Evolutionary conservation across 2,329 filamentous ascomycete genomes (phyloP).

Genomic region (Alternaria sp.): DNA sequence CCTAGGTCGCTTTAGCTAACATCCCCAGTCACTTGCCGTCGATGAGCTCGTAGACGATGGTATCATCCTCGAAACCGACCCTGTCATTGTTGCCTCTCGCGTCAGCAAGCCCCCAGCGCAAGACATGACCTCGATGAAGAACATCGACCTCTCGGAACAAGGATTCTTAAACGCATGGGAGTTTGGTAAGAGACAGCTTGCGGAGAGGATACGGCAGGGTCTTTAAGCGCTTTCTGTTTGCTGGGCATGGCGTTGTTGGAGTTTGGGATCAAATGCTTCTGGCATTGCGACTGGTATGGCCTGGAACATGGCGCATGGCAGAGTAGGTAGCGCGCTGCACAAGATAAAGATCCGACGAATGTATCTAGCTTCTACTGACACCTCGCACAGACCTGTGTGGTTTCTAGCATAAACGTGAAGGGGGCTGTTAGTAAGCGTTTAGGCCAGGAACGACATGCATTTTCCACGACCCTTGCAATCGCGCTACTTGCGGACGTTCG

Average conservation of each 20-base stretch:
- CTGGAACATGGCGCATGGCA: conserved; percentile 18
- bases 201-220: conserved; percentile 88
- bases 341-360: conserved; percentile 13
- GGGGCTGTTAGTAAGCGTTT: conserved; percentile 21
- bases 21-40: conserved; percentile 86
- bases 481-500: conserved; percentile 36
- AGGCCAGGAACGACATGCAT: conserved; percentile 21
- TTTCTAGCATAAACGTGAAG: neutral
- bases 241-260: conserved; percentile 45
- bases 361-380: conserved; percentile 19
- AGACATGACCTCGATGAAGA: conserved; percentile 86
- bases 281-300: conserved; percentile 30
- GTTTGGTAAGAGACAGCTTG: conserved; percentile 89
- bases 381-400: conserved; percentile 1
- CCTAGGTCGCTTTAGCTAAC: conserved; percentile 63
- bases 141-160: conserved; percentile 94
- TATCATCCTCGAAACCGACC: conserved; percentile 96
- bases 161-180: conserved; percentile 93
- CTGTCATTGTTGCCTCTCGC: conserved; percentile 88
- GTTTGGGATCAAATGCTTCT: conserved; percentile 25
- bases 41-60: conserved; percentile 77
- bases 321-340: conserved; percentile 20
- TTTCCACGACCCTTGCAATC: conserved; percentile 36
- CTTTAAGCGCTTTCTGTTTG: conserved; percentile 33
- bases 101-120: conserved; percentile 92